Evolutionary conservation across 2,329 filamentous ascomycete species (phyloP).

Genomic region (Claviceps digitariae): DNA sequence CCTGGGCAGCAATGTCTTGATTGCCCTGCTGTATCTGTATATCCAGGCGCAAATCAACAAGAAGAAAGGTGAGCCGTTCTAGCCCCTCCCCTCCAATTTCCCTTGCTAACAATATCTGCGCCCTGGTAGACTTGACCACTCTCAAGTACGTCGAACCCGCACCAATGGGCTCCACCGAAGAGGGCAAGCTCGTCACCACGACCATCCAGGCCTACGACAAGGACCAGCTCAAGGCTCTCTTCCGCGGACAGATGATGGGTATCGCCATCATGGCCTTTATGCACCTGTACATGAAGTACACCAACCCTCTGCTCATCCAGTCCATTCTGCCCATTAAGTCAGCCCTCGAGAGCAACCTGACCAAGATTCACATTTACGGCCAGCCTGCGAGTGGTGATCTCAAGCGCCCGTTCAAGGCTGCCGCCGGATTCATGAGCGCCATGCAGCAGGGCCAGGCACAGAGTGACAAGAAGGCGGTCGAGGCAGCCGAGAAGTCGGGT

Average conservation of each 20-base stretch:
- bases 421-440: constrained; percentile 68
- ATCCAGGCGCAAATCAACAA: constrained; percentile 76
- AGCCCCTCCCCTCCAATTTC: neutral
- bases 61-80: constrained; percentile 72
- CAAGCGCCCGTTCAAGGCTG: constrained; percentile 88
- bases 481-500: constrained; percentile 63
- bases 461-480: constrained; percentile 84
- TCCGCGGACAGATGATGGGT: constrained; percentile 90
- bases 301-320: constrained; percentile 97
- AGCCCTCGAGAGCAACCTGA: constrained; percentile 85
- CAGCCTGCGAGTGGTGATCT: constrained; percentile 79
- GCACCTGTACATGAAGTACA: constrained; percentile 99
- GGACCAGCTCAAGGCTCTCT: constrained; percentile 67
- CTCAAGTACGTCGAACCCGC: constrained; percentile 98
- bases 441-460: constrained; percentile 62
- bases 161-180: constrained; percentile 83
- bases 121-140: constrained; percentile 68
- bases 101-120: too few relatives aligned
- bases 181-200: constrained; percentile 91
- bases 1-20: constrained; percentile 60
- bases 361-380: constrained; percentile 90
- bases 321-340: constrained; percentile 96
- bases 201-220: constrained; percentile 93
- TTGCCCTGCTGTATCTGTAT: constrained; percentile 73
- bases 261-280: constrained; percentile 97